phyloP scores from a whole-genome alignment of 768 basidiomycete species.

The Trametes cinnabarina region DNA sequence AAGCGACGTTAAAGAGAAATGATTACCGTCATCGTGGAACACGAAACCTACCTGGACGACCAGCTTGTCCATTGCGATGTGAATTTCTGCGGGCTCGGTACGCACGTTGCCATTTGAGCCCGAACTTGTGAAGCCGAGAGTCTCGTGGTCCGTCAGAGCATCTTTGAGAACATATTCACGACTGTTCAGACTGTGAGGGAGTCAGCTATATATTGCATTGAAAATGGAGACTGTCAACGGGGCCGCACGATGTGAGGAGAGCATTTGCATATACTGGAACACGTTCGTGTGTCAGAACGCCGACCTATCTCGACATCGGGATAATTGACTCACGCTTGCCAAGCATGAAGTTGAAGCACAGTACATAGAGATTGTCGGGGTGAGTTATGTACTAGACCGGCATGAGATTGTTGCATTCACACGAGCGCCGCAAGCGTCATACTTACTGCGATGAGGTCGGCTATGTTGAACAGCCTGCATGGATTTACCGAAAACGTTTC shows the following conservation, averaged over 20 bases:
- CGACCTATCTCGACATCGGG: neutral
- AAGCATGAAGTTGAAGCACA: conserved; percentile 8
- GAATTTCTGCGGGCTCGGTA: neutral
- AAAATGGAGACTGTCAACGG: too few relatives aligned
- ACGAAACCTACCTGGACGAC: neutral
- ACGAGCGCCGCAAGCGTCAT: neutral
- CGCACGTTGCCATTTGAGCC: neutral
- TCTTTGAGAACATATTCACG: neutral
- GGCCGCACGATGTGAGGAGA: neutral
- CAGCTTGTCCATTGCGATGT: neutral
- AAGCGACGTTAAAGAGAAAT: too few relatives aligned
- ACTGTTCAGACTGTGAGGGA: neutral
- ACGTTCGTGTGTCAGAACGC: too few relatives aligned
- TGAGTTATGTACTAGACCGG: neutral
- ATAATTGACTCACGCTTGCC: neutral
- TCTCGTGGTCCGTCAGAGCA: neutral
- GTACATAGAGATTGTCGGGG: neutral
- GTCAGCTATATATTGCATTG: neutral
- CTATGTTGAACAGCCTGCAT: neutral
- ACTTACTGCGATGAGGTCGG: neutral
- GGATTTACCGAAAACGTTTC: neutral
- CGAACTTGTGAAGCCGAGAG: neutral
- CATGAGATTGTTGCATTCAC: neutral
- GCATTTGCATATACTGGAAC: neutral
- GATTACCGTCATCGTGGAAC: too few relatives aligned